Base-by-base conservation (phyloP, 345 rosid genomes). In the Lenwebbia sp. region DNA sequence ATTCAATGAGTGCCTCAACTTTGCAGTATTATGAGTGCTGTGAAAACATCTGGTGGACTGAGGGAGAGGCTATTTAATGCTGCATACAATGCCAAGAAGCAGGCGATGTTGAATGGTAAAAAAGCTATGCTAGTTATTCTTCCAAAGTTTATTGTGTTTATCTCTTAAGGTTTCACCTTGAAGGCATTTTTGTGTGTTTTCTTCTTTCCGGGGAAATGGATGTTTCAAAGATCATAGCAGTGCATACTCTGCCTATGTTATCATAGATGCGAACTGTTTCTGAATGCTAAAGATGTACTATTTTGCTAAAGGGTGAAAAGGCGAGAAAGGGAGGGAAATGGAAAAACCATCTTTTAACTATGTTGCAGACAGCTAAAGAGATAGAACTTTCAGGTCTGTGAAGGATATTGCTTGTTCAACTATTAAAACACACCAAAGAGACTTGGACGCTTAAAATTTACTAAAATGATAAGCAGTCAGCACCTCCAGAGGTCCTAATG, bases 61-160 rank as follows among this genome's bases (percentile, higher is more conserved):
- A 95, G 87, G 92, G 94, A 96, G 92, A 96, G 91, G 86, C 90
- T 97, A 60, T 97, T 97, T 87, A 97, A 95, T 93, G 95, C 92
- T 86, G 99, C 99, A 83, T 97, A 96, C 89, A 96, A 95, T 88
- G 94, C 99, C 82, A 97, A 97, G 93, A 97, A 95, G 93, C 96
- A 93, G 89, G 99, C 99, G 25, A 70, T 97, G 28, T 74, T 94
- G 90, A 97, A 93, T 88, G 99, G 99, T 96, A 90, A 88, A 85
- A 76, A 83, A 53, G 85, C 83, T 15, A 85, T 85, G 85, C 74
- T 30, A 81, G 55, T 54, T 19, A 37, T 33, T 37, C 40, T 70
- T 70, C 78, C 78, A 9, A 19, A 70, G 47, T 70, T 70, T 65
- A 4, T 33, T 33, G 47, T 70, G 78, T 19, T 37, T 9, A 62